Conservation (phyloP, 768 basidiomycete species). For the Mrakia hoshinonis region DNA sequence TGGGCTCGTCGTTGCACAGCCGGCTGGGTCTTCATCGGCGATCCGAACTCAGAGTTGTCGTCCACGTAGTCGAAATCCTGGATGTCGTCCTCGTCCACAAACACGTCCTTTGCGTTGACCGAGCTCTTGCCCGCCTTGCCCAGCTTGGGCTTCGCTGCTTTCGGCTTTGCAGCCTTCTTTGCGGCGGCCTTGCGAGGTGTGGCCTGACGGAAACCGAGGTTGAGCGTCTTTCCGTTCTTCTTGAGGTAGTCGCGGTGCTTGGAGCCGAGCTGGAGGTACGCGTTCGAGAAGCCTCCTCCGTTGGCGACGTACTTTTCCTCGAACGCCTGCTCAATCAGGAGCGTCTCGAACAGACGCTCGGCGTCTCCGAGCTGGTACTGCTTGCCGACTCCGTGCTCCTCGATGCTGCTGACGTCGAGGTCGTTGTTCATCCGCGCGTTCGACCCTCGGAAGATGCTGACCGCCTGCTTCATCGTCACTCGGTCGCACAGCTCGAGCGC, state of each 20-base stretch:
- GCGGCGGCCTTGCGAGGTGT: conserved; percentile 22
- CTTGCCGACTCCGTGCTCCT: conserved; percentile 48
- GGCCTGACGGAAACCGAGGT: conserved; percentile 22
- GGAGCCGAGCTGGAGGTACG: conserved; percentile 34
- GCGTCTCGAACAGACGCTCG: conserved; percentile 58
- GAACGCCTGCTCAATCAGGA: conserved; percentile 51
- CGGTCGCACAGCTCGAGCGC: conserved; percentile 47
- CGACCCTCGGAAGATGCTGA: conserved; percentile 59
- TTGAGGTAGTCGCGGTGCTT: conserved; percentile 19
- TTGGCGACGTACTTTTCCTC: conserved; percentile 48
- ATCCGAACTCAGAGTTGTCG: conserved; percentile 12
- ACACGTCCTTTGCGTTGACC: conserved; percentile 1
- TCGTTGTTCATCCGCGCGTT: conserved; percentile 47
- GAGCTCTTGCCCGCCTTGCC: conserved; percentile 17
- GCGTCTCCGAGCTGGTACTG: conserved; percentile 51
- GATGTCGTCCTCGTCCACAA: conserved; percentile 11
- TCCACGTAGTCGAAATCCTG: neutral
- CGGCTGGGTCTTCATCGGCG: no score
- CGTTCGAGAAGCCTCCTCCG: conserved; percentile 40
- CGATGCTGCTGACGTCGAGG: conserved; percentile 48
- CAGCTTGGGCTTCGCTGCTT: conserved; percentile 8
- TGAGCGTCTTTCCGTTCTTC: conserved; percentile 5
- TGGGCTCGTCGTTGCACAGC: neutral
- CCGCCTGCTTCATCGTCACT: conserved; percentile 55
- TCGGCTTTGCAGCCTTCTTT: neutral